A percentile compares a stretch with the other conserved stretches of the same genome.
Evolutionary conservation across 176 grass and related monocot genomes (phyloP).

Genomic region (Triticum aestivum): IWGSC_CS_RefSeq_v2.1 NC_057807.1:400678132-400678631

Average conservation of each 20-base stretch:
- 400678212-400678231: conserved; percentile 9
- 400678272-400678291: conserved; percentile 64
- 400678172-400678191: background rate
- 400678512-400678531: background rate
- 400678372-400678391: conserved; percentile 19
- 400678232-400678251: conserved; percentile 42
- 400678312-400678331: conserved; percentile 18
- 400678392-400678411: conserved; percentile 10
- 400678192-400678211: background rate
- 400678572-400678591: conserved; percentile 13
- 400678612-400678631: background rate
- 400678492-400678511: background rate
- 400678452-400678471: background rate
- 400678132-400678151: conserved; percentile 33
- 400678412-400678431: conserved; percentile 5
- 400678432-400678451: conserved; percentile 16
- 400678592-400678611: conserved; percentile 5
- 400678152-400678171: background rate
- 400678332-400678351: conserved; percentile 31
- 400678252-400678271: conserved; percentile 88
- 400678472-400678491: background rate
- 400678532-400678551: conserved; percentile 3
- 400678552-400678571: conserved; percentile 1
- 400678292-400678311: conserved; percentile 62
- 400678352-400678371: background rate